Percentiles rank a stretch among this genome's conserved stretches.
Evolutionary conservation across 1,284 basidiomycete species (phyloP).

Genomic region (Apiotrichum akiyoshidainum): DNA sequence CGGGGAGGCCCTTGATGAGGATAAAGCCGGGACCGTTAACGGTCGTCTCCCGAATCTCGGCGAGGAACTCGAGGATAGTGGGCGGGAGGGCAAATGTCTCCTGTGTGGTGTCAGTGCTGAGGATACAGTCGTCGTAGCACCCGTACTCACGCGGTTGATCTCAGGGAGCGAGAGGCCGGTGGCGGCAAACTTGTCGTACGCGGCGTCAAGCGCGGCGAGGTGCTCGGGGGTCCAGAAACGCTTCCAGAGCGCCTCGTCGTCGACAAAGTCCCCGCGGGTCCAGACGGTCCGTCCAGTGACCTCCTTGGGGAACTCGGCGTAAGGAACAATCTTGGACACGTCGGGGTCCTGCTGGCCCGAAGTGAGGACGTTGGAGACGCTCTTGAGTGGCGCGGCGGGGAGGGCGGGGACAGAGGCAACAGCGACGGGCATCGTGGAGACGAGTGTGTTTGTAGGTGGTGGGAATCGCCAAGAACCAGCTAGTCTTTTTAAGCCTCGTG

Average conservation of each 20-base stretch:
- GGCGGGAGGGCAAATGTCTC: slow-evolving; percentile 31
- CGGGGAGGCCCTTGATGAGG: slow-evolving; percentile 52
- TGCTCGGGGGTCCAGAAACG: slow-evolving; percentile 31
- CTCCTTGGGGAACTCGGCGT: slow-evolving; percentile 43
- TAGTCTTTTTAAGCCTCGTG: background rate
- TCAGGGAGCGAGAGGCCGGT: slow-evolving; percentile 27
- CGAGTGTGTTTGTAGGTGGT: background rate
- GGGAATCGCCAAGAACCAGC: background rate
- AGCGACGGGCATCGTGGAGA: slow-evolving; percentile 9
- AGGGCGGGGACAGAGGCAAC: slow-evolving; percentile 7
- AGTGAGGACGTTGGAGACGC: slow-evolving; percentile 19
- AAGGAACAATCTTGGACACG: slow-evolving; percentile 28
- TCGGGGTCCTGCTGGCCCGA: slow-evolving; percentile 35
- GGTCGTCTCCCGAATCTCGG: slow-evolving; percentile 28
- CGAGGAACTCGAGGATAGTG: slow-evolving; percentile 24
- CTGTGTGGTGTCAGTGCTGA: slow-evolving; percentile 8
- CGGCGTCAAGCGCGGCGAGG: slow-evolving; percentile 27
- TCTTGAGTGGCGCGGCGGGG: slow-evolving; percentile 4
- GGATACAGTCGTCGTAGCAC: background rate
- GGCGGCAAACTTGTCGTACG: slow-evolving; percentile 30
- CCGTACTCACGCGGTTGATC: slow-evolving; percentile 29
- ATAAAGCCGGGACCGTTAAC: slow-evolving; percentile 48
- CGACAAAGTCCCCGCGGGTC: slow-evolving; percentile 30
- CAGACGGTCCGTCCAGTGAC: slow-evolving; percentile 44
- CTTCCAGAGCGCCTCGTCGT: slow-evolving; percentile 31